Evolutionary conservation across 176 grass and related monocot species (phyloP), one percentile per base, ranked within the genome.

Genomic region (Ensete glaucum): DNA sequence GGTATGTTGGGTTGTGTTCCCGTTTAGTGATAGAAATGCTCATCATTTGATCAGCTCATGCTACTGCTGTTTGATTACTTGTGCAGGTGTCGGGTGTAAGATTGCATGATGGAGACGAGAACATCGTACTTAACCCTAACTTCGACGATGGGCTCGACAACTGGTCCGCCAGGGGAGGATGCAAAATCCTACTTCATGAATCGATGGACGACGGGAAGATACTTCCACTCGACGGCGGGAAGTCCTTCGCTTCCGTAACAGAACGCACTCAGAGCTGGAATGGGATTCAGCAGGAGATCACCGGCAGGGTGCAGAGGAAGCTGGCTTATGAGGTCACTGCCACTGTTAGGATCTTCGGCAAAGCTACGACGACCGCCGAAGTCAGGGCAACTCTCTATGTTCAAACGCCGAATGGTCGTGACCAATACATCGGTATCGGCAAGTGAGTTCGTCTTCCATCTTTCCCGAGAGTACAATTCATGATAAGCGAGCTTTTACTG

Each of bases 51-150:
- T 15, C 51, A 15, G 9, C n/a, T 54, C 5, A 9, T 56, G 20
- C 34, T 6, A 5, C 34, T 43, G 34, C 34, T 43, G 34, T 8
- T 51, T 76, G 19, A 43, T 50, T 51, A 15, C 16, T 22, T 9
- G 19, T 49, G 17, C 23, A 73, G 78, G 58, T 27, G 13, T n/a
- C 10, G 50, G 53, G 52, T 7, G 19, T 20, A 17, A 72, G 20
- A 23, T 9, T 22, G 9, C 52, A 53, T 9, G 69, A 15, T n/a
- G 78, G 29, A 13, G 79, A 66, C 0, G 86, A 90, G 53, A 94
- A 91, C 86, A 91, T 94, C 78, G 94, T 99, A 77, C 73, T 91
- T 12, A 99, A 94, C 82, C 95, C 95, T 7, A 75, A 87, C 72
- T 99, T 99, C 68, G 90, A 99, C 53, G 54, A 87, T 79, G 95